Percentiles rank a stretch among this genome's conserved stretches.
These are phyloP conservation scores for Tuber melanosporum DNA, from an alignment of 495 filamentous ascomycete species.

Conservation along the genomic window DNA sequence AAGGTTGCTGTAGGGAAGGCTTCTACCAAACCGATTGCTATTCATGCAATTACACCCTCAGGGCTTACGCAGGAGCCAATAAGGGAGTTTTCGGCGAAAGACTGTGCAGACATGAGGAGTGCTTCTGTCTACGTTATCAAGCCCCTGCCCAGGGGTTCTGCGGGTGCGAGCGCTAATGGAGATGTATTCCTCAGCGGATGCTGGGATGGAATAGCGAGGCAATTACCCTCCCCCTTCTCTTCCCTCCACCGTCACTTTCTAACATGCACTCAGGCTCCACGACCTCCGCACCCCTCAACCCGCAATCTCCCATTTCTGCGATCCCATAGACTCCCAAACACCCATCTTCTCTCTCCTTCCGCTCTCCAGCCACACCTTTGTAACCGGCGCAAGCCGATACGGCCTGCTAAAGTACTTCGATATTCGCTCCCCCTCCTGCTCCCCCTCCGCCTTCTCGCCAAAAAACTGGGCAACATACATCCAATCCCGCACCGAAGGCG, in stretches of 20 bases:
- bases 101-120: slow-evolving; percentile 7
- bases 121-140: slow-evolving; percentile 50
- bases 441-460: not conserved
- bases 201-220: slow-evolving; percentile 55
- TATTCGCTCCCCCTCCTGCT: slow-evolving; percentile 44
- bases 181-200: slow-evolving; percentile 58
- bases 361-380: slow-evolving; percentile 52
- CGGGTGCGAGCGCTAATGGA: slow-evolving; percentile 41
- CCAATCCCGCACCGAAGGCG: not conserved
- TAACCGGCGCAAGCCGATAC: slow-evolving; percentile 54
- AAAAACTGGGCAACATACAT: slow-evolving; percentile 35
- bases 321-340: slow-evolving; percentile 51
- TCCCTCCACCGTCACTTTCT: not conserved
- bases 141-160: slow-evolving; percentile 45
- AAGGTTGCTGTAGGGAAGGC: slow-evolving; percentile 26
- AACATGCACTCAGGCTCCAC: slow-evolving; percentile 51
- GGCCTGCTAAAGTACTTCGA: slow-evolving; percentile 61
- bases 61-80: slow-evolving; percentile 9
- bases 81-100: slow-evolving; percentile 20
- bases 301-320: slow-evolving; percentile 50
- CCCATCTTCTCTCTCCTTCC: slow-evolving; percentile 57
- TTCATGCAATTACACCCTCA: slow-evolving; percentile 16
- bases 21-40: slow-evolving; percentile 12
- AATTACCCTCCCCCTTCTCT: slow-evolving; percentile 11
- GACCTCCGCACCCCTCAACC: slow-evolving; percentile 54